Base-by-base conservation (phyloP, 106 monocot species). In the Phalaenopsis aphrodite region DNA sequence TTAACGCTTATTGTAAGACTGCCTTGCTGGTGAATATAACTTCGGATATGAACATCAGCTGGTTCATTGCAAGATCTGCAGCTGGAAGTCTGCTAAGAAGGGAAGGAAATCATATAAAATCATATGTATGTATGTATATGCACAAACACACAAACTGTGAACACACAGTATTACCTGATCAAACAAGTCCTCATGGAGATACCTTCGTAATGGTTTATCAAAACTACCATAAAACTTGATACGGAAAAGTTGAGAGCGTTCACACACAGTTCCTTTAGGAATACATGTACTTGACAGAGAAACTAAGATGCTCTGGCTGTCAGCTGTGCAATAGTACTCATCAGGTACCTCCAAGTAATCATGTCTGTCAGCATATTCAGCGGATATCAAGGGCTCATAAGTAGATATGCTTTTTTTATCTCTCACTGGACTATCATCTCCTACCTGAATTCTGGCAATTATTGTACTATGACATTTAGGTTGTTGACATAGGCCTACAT, bases 181-280 rank as follows among this genome's bases (percentile, higher is more conserved):
- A 85, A 98, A 94, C 81, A 98, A 85, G 72, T 93, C 90, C 37
- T 98, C 98, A 45, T 78, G 85, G 30, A 98, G 92, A 85, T 88
- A 94, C 56, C 86, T 87, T 56, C 98, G 94, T 11, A 98, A 81
- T 74, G 98, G 98, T 81, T 93, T 98, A 85, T 98, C 98, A 79
- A 88, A 98, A 78, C 81, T 89, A 43, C 94, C 92, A 87, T 98
- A 98, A 42, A 94, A 98, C 64, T 94, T 98, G 41, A 98, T 94
- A 10, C 98, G 92, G 43, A 91, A 71, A 9, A 98, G 92, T 9
- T 88, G 89, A 80, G 94, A 87, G 21, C 86, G 84, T 83, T 91
- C 89, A 72, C 94, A 98, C 21, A 91, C 81, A 39, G 83, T 87
- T 74, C 87, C 91, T 81, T 88, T 92, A 41, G 57, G 67, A 14